Conservation (phyloP, 140 eudicot species). For the Erigeron philadelphicus region DNA sequence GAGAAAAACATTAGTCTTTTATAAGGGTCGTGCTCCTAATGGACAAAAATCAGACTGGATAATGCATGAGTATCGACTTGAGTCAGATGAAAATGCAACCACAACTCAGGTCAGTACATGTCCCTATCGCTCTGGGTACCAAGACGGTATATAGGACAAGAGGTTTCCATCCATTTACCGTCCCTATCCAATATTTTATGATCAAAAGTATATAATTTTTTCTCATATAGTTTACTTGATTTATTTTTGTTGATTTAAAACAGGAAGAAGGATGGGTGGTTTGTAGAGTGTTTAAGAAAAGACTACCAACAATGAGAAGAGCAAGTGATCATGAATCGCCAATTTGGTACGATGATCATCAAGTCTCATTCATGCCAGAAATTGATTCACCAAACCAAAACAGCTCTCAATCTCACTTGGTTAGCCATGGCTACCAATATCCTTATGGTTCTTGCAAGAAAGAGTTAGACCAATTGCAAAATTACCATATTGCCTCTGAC, state of each 20-base stretch:
- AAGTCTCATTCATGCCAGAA: conserved; percentile 68
- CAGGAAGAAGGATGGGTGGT: conserved; percentile 58
- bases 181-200: neutral
- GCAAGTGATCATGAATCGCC: conserved; percentile 66
- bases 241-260: conserved; percentile 17
- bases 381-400: conserved; percentile 58
- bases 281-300: conserved; percentile 54
- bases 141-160: no score
- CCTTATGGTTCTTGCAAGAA: conserved; percentile 55
- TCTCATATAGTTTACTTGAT: neutral
- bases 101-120: conserved; percentile 55
- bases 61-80: conserved; percentile 94
- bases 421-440: conserved; percentile 27
- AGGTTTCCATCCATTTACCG: no score
- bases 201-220: neutral
- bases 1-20: conserved; percentile 89
- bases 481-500: conserved; percentile 47
- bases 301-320: conserved; percentile 52
- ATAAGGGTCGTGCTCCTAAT: conserved; percentile 96
- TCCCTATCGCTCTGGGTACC: neutral
- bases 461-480: conserved; percentile 41
- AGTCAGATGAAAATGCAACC: conserved; percentile 72
- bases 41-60: conserved; percentile 95
- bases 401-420: conserved; percentile 27
- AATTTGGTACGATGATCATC: conserved; percentile 77